Evolutionary conservation across 2,329 filamentous ascomycete species (phyloP).

Genomic region (Teratosphaeria pseudoeucalypti): DNA sequence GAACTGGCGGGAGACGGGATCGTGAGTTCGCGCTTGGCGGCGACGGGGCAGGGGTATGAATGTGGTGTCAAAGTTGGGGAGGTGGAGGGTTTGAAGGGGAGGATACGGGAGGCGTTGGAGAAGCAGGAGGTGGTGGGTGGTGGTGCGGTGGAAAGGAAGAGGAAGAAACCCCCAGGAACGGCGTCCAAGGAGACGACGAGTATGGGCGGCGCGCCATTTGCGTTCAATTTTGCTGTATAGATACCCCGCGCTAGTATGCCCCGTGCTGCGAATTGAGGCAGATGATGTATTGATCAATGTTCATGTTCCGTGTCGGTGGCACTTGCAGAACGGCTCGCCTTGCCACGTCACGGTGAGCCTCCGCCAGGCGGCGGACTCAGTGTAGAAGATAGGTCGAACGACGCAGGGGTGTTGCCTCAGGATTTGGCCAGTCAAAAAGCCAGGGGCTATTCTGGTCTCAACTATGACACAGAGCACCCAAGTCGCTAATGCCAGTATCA

Average conservation of each 20-base stretch:
- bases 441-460: background rate
- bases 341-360: too few species aligned
- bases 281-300: too few species aligned
- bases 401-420: background rate
- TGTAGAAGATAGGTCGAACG: too few species aligned
- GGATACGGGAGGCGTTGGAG: background rate
- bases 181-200: background rate
- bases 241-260: background rate
- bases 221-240: background rate
- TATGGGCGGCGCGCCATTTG: background rate
- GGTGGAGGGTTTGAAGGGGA: background rate
- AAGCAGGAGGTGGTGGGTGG: background rate
- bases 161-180: background rate
- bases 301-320: too few species aligned
- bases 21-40: background rate
- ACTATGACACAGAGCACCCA: background rate
- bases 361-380: too few species aligned
- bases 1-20: background rate
- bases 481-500: background rate
- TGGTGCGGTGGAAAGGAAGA: background rate
- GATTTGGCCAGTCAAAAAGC: background rate
- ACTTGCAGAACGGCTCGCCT: too few species aligned
- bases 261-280: background rate
- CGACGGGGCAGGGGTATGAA: background rate
- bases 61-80: background rate